Evolutionary conservation across 2,329 filamentous ascomycete species (phyloP).

Genomic region (Xylariaceae sp.): DNA sequence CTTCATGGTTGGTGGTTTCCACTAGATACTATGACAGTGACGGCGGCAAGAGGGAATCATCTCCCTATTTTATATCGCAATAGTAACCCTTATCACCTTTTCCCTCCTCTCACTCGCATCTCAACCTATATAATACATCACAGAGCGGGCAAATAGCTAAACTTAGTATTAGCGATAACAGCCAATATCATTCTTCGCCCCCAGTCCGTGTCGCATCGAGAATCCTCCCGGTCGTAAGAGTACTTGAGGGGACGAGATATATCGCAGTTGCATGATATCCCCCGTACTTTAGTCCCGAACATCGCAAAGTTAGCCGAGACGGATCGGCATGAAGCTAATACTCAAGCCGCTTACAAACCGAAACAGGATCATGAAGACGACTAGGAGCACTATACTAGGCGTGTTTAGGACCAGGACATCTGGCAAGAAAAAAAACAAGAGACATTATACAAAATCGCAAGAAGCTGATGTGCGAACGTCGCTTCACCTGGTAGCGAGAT

Average conservation of each 20-base stretch:
- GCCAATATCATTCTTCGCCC: not conserved
- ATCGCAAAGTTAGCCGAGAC: conserved; percentile 4
- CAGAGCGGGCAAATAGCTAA: not conserved
- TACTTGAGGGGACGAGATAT: conserved; percentile 1
- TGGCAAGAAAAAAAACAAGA: not conserved
- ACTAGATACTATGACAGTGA: not conserved
- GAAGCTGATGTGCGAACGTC: conserved; percentile 1
- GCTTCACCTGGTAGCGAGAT: not conserved
- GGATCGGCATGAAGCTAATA: conserved; percentile 5
- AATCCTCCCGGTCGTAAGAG: conserved; percentile 1
- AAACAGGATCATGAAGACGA: conserved; percentile 2
- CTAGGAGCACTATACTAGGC: conserved; percentile 1
- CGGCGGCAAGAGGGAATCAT: not conserved
- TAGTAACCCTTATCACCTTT: not conserved
- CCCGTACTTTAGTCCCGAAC: conserved; percentile 6
- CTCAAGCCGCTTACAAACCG: not conserved
- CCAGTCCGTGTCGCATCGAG: not conserved
- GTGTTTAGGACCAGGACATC: not conserved
- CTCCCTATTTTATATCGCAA: too few relatives aligned
- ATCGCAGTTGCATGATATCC: not conserved
- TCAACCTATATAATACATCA: not conserved
- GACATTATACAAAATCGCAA: not conserved
- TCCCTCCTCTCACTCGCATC: not conserved
- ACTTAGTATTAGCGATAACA: not conserved
- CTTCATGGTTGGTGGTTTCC: not conserved